Evolutionary conservation across 176 grass and related monocot species (phyloP).

Genomic region (Oropetium thomaeum): DNA sequence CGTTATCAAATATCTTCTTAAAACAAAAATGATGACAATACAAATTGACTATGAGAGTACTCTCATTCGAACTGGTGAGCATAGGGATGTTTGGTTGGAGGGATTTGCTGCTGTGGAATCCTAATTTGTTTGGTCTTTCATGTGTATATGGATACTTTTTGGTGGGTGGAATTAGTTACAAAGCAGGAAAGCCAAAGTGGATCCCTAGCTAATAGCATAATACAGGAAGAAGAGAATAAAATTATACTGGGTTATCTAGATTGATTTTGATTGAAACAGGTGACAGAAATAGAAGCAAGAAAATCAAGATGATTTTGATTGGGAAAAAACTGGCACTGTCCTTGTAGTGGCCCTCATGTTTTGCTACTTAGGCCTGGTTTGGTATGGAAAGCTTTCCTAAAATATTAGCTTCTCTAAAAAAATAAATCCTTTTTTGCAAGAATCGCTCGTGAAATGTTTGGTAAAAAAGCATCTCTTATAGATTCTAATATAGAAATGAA

Average conservation of each 20-base stretch:
- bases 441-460: too few species aligned
- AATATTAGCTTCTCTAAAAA: too few species aligned
- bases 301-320: background rate
- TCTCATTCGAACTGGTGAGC: background rate
- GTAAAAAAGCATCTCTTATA: too few species aligned
- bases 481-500: too few species aligned
- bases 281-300: background rate
- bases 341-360: background rate
- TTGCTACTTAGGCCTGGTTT: too few species aligned
- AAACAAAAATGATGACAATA: background rate
- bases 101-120: background rate
- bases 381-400: too few species aligned
- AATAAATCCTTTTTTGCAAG: too few species aligned
- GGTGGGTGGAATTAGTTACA: constrained; percentile 2
- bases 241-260: background rate
- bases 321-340: background rate
- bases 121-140: constrained; percentile 17
- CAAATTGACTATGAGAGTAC: background rate
- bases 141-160: background rate
- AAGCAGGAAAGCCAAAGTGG: background rate
- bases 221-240: constrained; percentile 5
- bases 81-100: constrained; percentile 10
- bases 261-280: constrained; percentile 3
- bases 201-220: background rate
- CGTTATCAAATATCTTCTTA: background rate